Evolutionary conservation across 2,329 filamentous ascomycete genomes (phyloP), one percentile per base, ranked within the genome.

Genomic region (Colletotrichum orchidophilum): DNA sequence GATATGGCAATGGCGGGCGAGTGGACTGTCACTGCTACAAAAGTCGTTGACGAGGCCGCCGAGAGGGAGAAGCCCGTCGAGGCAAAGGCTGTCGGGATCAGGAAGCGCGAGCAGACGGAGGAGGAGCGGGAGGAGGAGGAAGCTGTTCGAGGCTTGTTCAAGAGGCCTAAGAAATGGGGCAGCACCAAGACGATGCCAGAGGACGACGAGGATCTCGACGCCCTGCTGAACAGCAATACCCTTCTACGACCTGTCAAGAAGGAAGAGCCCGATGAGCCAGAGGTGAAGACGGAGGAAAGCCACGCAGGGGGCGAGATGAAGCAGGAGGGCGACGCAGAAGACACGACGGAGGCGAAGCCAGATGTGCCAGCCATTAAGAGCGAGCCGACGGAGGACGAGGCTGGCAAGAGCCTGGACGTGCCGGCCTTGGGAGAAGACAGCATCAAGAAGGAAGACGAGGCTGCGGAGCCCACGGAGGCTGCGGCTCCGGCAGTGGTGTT

Each of bases 1-100:
- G 94, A 96, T 71, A 91, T 98, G 89, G 95, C 95, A 5, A 91
- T 98, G 84, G 91, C 92, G 4, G 94, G 96, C 35, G 93, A 97
- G 63, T 99, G 96, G 96, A 90, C 94, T 0, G 88, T 92, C 12
- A 91, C 89, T 70, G 90, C 88, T 6, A 88, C 94, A 50, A 86
- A 90, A 54, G 86, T 90, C 4, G 81, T 91, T 26, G 82, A 86
- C 15, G 84, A 86, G 15, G 79, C 75, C 35, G 74, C 76, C 26
- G 83, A 83, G 29, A 81, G 81, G 7, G 79, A 80, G 29, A 79
- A 78, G 33, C 80, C 81, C 31, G 81, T 84, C 8, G 84, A 87
- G 65, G 83, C 83, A 7, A 83, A 84, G 68, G 88, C 87, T 11
- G 84, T 85, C 31, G 91, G 90, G 1, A 85, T 92, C 21, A 83